Percentiles rank a stretch among this genome's conserved stretches.
phyloP scores from a whole-genome alignment of 2,329 filamentous ascomycete genomes.

The Microdochium paspali region DNA sequence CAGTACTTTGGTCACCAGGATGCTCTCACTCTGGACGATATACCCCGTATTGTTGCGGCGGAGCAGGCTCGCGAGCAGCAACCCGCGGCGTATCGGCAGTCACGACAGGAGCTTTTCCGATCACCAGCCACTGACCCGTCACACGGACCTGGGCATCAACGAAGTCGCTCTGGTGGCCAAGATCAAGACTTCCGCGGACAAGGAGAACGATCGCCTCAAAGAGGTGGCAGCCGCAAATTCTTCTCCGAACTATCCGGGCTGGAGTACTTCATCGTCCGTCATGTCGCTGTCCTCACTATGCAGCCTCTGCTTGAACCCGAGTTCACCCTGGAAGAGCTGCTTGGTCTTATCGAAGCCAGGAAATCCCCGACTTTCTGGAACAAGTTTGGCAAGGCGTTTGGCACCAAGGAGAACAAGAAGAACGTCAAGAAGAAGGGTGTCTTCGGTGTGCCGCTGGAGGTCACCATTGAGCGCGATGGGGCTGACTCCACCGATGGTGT shows the following conservation, averaged over 20 bases:
- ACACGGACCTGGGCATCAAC: slow-evolving; percentile 59
- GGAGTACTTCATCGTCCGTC: slow-evolving; percentile 95
- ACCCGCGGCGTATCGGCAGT: slow-evolving; percentile 69
- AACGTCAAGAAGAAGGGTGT: slow-evolving; percentile 83
- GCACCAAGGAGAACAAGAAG: slow-evolving; percentile 70
- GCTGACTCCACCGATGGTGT: slow-evolving; percentile 97
- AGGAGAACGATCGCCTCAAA: slow-evolving; percentile 43
- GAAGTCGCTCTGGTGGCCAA: slow-evolving; percentile 45
- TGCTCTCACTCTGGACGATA: slow-evolving; percentile 89
- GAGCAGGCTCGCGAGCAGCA: slow-evolving; percentile 90
- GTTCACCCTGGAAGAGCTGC: slow-evolving; percentile 87
- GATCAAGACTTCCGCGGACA: slow-evolving; percentile 38
- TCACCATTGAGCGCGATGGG: slow-evolving; percentile 84
- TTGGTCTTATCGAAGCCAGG: slow-evolving; percentile 85
- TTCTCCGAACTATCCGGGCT: slow-evolving; percentile 93
- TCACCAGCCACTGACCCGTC: slow-evolving; percentile 50
- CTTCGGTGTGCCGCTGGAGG: slow-evolving; percentile 82
- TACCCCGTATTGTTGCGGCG: slow-evolving; percentile 88
- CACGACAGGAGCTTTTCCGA: slow-evolving; percentile 58
- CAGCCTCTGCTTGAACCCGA: slow-evolving; percentile 82
- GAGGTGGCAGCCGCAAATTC: slow-evolving; percentile 59
- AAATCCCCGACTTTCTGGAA: slow-evolving; percentile 93
- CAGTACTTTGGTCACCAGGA: slow-evolving; percentile 85
- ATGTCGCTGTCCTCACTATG: slow-evolving; percentile 91
- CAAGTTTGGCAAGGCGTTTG: slow-evolving; percentile 90